Conservation (phyloP, 352 stramenopile genomes). For the Pythium monospermum region DNA sequence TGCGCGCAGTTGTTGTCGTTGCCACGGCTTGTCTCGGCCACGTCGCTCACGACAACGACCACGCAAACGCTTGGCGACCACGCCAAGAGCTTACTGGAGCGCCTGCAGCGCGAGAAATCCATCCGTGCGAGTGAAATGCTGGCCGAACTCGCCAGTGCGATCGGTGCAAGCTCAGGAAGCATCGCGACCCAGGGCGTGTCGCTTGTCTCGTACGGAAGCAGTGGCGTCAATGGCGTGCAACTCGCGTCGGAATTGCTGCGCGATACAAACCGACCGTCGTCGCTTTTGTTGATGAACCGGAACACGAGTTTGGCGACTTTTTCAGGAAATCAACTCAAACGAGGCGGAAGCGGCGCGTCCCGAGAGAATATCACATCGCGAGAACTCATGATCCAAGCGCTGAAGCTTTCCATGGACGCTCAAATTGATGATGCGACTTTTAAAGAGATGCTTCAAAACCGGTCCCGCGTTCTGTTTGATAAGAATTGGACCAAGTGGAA, state of each 20-base stretch:
- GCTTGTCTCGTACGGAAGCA: constrained; percentile 77
- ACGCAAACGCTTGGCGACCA: constrained; percentile 69
- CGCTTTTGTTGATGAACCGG: constrained; percentile 28
- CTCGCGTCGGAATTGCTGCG: constrained; percentile 81
- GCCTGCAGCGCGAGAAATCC: constrained; percentile 76
- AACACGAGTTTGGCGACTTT: constrained; percentile 11
- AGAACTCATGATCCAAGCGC: constrained; percentile 81
- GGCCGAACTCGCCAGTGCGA: constrained; percentile 69
- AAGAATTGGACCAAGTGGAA: constrained; percentile 92
- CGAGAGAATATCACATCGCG: constrained; percentile 76
- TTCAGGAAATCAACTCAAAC: constrained; percentile 26
- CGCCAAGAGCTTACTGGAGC: constrained; percentile 66
- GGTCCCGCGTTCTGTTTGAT: constrained; percentile 76
- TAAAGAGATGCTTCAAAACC: constrained; percentile 87
- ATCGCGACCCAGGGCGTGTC: constrained; percentile 64
- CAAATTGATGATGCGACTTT: constrained; percentile 88
- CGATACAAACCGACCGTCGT: constrained; percentile 80
- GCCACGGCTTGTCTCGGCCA: constrained; percentile 73
- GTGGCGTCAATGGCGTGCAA: constrained; percentile 83
- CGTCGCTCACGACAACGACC: constrained; percentile 65
- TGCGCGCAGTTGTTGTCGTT: constrained; percentile 74
- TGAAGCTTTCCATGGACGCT: constrained; percentile 84
- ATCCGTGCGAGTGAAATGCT: constrained; percentile 85
- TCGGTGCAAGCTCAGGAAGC: constrained; percentile 69
- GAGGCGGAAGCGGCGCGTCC: constrained; percentile 24